Conservation (phyloP, 2,329 filamentous ascomycete genomes). For the Peltaster fructicola region DNA sequence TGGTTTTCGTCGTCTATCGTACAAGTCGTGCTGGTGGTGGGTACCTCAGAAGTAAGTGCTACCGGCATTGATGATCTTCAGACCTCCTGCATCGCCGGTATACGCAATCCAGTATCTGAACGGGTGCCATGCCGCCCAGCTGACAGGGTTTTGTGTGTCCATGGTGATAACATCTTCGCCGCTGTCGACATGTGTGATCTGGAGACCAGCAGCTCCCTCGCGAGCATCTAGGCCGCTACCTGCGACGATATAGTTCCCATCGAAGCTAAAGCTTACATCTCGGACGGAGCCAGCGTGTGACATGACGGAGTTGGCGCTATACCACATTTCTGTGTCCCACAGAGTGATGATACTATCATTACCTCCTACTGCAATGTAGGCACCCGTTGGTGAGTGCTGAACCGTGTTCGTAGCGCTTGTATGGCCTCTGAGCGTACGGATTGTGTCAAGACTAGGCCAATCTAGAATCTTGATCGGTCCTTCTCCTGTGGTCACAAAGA, state of each 20-base stretch:
- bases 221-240: constrained; percentile 32
- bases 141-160: constrained; percentile 46
- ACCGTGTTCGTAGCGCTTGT: constrained; percentile 53
- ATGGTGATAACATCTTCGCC: constrained; percentile 56
- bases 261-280: constrained; percentile 60
- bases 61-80: constrained; percentile 46
- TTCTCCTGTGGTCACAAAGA: constrained; percentile 54
- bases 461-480: constrained; percentile 54
- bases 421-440: constrained; percentile 49
- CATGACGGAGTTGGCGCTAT: constrained; percentile 53
- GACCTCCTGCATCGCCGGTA: constrained; percentile 44
- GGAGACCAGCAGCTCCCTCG: constrained; percentile 52
- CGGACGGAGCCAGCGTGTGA: constrained; percentile 49
- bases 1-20: too few relatives aligned
- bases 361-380: constrained; percentile 57
- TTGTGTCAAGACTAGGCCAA: constrained; percentile 41
- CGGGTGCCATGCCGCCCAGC: constrained; percentile 60
- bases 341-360: constrained; percentile 58
- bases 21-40: too few relatives aligned
- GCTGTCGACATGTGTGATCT: constrained; percentile 55
- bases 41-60: too few relatives aligned
- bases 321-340: constrained; percentile 65
- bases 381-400: constrained; percentile 52
- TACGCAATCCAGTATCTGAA: constrained; percentile 58
- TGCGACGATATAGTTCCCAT: constrained; percentile 56